Base-by-base conservation (phyloP, 139 green algal genomes). In the Edaphochlamys debaryana region DNA sequence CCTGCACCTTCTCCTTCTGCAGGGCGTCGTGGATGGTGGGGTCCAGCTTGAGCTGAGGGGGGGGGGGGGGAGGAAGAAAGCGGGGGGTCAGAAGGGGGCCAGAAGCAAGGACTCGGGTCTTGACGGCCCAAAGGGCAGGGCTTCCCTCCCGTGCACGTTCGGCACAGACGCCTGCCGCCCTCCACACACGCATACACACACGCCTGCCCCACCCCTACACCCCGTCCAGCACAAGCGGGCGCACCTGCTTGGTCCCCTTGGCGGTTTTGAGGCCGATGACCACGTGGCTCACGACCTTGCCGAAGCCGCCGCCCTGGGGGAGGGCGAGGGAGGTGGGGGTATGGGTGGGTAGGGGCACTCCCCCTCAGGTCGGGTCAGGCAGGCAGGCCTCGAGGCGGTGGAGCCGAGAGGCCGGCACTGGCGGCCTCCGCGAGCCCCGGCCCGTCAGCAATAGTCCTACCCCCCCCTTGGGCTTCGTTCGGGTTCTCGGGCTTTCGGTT, bases 1-100 rank as follows among this genome's bases (percentile, higher is more conserved):
- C 85, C 82, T 90, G 82, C 63, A 98, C 95, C 80, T 95, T 95
- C 90, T 98, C 96, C 79, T 98, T 98, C 69, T 96, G 92, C 70
- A 99, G 87, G 52, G 89, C 88, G 89, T 99, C 98, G 84, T 99
- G 98, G 73, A 99, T 99, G 77, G 94, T 95, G 40, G 98, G 98
- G 88, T 99, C 98, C 56, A 98, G 91, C 87, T 98, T 98, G 34
- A 99, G 93, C 90, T 99, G 71, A 9, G 48, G 1, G 48, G 11
- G 9, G 60, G 9, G 29, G 60, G 20, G 2, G 4, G 34, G 34
- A 8, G 32, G 63, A 13, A n/a, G n/a, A n/a, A n/a, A n/a, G n/a
- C n/a, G n/a, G n/a, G 17, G 17, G 17, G 50, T 58, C 13, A 58
- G 50, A 58, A 58, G 15, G 50, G 50, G 50, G 50, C 13, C 50